Conservation (phyloP, 83 land plant genomes). For the Diphasiastrum complanatum region DNA sequence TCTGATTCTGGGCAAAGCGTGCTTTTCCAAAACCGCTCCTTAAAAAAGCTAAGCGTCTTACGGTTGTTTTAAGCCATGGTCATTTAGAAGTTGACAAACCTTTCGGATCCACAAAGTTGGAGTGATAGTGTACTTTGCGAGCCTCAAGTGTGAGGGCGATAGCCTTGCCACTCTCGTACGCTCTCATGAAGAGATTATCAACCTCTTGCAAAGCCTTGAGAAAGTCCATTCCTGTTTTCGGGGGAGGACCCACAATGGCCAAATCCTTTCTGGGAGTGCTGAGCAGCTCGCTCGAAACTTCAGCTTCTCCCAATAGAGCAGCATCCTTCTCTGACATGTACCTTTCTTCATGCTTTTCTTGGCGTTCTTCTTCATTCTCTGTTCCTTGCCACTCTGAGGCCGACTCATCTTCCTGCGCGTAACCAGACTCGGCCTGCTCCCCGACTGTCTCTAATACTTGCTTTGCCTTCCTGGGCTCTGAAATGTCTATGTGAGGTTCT, state of each 20-base stretch:
- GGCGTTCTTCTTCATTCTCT: no score
- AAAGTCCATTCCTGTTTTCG: slow-evolving; percentile 45
- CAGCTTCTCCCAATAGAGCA: slow-evolving; percentile 23
- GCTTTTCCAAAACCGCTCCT: no score
- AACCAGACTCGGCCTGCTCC: no score
- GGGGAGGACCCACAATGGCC: slow-evolving; percentile 33
- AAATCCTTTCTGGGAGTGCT: slow-evolving; percentile 32
- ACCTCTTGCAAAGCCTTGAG: slow-evolving; percentile 44
- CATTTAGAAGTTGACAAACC: no score
- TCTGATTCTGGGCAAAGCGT: no score
- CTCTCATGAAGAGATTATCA: slow-evolving; percentile 64
- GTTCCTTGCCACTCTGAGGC: no score
- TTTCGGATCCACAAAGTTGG: slow-evolving; percentile 8
- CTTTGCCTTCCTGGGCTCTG: slow-evolving; percentile 4
- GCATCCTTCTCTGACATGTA: neutral
- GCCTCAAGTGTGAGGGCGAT: slow-evolving; percentile 44
- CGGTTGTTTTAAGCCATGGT: no score
- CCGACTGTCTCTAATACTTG: slow-evolving; percentile 4
- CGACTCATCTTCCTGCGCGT: no score
- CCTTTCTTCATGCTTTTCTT: no score
- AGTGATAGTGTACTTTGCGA: slow-evolving; percentile 15
- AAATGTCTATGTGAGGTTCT: no score
- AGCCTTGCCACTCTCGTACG: slow-evolving; percentile 47
- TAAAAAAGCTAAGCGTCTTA: no score
- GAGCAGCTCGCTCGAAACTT: slow-evolving; percentile 30